phyloP scores from a whole-genome alignment of 2,329 filamentous ascomycete genomes.

The Monosporascus sp. region DNA sequence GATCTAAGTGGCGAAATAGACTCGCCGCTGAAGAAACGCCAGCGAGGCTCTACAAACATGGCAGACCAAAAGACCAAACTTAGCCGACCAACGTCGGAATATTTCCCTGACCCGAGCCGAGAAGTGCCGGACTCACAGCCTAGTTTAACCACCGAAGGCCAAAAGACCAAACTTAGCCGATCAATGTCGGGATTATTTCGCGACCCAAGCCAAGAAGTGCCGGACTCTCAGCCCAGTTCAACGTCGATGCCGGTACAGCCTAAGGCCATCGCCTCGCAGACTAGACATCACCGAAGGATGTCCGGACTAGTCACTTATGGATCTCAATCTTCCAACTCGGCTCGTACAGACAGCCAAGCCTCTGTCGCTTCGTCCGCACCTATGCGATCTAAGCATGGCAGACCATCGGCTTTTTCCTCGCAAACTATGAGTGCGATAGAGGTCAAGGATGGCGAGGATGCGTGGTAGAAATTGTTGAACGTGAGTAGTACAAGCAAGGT shows the following conservation, averaged over 20 bases:
- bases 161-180: slow-evolving; percentile 10
- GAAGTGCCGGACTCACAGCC: not conserved
- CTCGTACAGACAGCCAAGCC: slow-evolving; percentile 1
- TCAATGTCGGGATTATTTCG: slow-evolving; percentile 15
- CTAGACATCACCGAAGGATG: no score
- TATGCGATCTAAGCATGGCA: not conserved
- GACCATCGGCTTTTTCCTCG: not conserved
- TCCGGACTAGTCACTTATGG: slow-evolving; percentile 11
- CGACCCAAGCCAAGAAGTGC: not conserved
- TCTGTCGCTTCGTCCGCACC: slow-evolving; percentile 5
- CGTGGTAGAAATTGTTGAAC: no score
- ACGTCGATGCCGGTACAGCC: no score
- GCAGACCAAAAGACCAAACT: slow-evolving; percentile 6
- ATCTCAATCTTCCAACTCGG: not conserved
- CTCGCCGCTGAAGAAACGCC: slow-evolving; percentile 4
- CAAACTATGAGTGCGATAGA: not conserved
- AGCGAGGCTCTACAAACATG: not conserved
- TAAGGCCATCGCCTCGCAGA: no score
- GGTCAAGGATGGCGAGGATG: no score
- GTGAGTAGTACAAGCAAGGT: no score
- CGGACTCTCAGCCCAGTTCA: no score
- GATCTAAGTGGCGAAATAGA: not conserved
- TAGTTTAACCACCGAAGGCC: not conserved
- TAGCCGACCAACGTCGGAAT: slow-evolving; percentile 14
- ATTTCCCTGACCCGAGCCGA: slow-evolving; percentile 1